These are phyloP conservation scores for Lachnellula hyalina DNA, from an alignment of 2,329 filamentous ascomycete species.

Conservation along the genomic window DNA sequence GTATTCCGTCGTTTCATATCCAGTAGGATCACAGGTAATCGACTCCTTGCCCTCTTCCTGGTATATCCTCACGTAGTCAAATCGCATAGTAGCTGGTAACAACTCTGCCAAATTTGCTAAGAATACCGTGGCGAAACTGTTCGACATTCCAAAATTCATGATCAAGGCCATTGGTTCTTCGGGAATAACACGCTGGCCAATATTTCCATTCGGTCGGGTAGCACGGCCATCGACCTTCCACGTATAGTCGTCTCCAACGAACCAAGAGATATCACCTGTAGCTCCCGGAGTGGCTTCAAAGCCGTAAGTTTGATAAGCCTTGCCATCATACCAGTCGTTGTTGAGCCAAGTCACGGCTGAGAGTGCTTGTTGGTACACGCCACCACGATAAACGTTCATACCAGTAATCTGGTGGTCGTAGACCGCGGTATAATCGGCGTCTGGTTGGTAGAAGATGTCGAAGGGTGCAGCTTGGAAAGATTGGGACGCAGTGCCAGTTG, in stretches of 20 bases:
- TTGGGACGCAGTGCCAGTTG: conserved; percentile 59
- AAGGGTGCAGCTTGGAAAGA: conserved; percentile 65
- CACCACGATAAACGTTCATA: conserved; percentile 57
- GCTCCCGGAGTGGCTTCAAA: conserved; percentile 59
- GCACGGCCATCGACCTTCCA: conserved; percentile 58
- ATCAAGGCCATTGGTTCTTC: conserved; percentile 63
- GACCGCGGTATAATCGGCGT: conserved; percentile 59
- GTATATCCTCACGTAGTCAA: conserved; percentile 68
- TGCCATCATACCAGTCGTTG: conserved; percentile 61
- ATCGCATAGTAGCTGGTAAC: conserved; percentile 59
- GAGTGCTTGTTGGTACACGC: conserved; percentile 57
- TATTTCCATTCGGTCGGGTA: conserved; percentile 63
- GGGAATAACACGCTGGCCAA: conserved; percentile 60
- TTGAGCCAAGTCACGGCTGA: conserved; percentile 58
- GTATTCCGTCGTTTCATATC: conserved; percentile 62
- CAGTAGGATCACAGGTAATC: conserved; percentile 62
- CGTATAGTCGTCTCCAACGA: conserved; percentile 58
- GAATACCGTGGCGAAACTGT: conserved; percentile 58
- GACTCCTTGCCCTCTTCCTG: conserved; percentile 53
- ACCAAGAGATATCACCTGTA: conserved; percentile 61
- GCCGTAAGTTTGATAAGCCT: conserved; percentile 56
- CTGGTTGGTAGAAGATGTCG: conserved; percentile 63
- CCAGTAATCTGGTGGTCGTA: conserved; percentile 53
- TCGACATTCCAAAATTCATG: conserved; percentile 66
- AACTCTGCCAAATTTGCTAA: conserved; percentile 47